Percentiles rank a stretch among this genome's conserved stretches.
phyloP scores from a whole-genome alignment of 352 stramenopile species.

The Globisporangium okanoganense region DNA sequence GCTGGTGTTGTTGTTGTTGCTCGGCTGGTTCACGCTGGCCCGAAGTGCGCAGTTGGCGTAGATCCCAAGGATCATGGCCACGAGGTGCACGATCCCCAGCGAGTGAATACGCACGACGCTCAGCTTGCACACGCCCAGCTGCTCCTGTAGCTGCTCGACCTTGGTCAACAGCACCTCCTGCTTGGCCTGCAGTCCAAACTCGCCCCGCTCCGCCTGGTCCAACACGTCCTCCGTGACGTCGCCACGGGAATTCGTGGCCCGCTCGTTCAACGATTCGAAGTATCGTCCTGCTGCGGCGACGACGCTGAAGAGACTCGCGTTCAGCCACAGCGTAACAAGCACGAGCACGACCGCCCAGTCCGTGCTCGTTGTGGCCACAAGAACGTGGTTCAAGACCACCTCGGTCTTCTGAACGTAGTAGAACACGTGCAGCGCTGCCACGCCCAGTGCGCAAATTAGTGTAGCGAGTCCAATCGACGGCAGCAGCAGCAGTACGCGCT shows the following conservation, averaged over 20 bases:
- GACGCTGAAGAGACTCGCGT: slow-evolving; percentile 32
- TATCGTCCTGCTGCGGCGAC: slow-evolving; percentile 29
- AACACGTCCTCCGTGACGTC: slow-evolving; percentile 48
- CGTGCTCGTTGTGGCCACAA: slow-evolving; percentile 27
- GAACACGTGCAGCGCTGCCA: slow-evolving; percentile 46
- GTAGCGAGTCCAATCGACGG: slow-evolving; percentile 38
- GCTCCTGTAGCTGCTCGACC: slow-evolving; percentile 50
- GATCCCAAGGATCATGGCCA: slow-evolving; percentile 40
- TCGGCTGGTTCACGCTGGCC: slow-evolving; percentile 10
- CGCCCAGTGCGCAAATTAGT: slow-evolving; percentile 33
- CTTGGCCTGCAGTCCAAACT: slow-evolving; percentile 70
- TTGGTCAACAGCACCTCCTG: slow-evolving; percentile 45
- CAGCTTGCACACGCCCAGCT: slow-evolving; percentile 54
- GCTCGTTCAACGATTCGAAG: slow-evolving; percentile 32
- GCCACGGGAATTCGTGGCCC: slow-evolving; percentile 28
- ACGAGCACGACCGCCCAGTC: slow-evolving; percentile 40
- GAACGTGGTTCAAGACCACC: slow-evolving; percentile 20
- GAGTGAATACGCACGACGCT: slow-evolving; percentile 52
- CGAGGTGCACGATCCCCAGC: slow-evolving; percentile 32
- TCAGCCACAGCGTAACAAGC: slow-evolving; percentile 43
- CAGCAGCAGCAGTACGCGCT: slow-evolving; percentile 34
- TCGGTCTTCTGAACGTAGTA: slow-evolving; percentile 51
- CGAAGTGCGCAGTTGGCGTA: slow-evolving; percentile 24
- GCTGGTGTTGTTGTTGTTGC: slow-evolving; percentile 10
- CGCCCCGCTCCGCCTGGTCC: slow-evolving; percentile 51